phyloP scores from a whole-genome alignment of 2,329 filamentous ascomycete genomes.

The Lecanosticta acicola region DNA sequence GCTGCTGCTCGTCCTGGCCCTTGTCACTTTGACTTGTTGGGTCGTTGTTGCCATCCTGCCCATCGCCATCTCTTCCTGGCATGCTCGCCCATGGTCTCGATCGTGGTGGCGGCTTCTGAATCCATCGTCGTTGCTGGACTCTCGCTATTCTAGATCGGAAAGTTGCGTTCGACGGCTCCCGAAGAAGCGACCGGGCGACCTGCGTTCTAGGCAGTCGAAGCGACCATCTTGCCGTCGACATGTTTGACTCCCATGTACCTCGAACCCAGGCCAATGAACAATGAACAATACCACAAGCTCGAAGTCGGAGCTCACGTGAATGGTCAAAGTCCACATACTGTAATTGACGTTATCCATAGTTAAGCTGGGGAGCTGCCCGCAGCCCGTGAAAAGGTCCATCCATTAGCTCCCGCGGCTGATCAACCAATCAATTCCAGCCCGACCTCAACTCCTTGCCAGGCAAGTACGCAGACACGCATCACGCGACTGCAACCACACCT shows the following conservation, averaged over 20 bases:
- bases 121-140: constrained; percentile 16
- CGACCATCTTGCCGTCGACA: constrained; percentile 13
- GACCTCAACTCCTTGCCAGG: no score
- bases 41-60: background rate
- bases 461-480: background rate
- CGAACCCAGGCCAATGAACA: background rate
- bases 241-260: background rate
- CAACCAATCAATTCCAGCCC: no score
- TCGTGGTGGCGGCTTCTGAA: constrained; percentile 16
- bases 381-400: no score
- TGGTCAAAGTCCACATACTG: no score
- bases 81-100: constrained; percentile 9
- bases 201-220: constrained; percentile 13
- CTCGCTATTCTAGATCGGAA: constrained; percentile 3
- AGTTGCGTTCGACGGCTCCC: background rate
- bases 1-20: constrained; percentile 15
- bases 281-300: no score
- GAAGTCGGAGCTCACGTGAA: no score
- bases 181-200: background rate
- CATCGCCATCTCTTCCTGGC: constrained; percentile 1
- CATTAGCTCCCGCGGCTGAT: no score
- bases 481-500: background rate
- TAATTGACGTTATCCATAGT: no score
- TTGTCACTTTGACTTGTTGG: background rate
- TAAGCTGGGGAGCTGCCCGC: no score